Evolutionary conservation across 2,329 filamentous ascomycete genomes (phyloP).

Genomic region (Aspergillus nomiae): DNA sequence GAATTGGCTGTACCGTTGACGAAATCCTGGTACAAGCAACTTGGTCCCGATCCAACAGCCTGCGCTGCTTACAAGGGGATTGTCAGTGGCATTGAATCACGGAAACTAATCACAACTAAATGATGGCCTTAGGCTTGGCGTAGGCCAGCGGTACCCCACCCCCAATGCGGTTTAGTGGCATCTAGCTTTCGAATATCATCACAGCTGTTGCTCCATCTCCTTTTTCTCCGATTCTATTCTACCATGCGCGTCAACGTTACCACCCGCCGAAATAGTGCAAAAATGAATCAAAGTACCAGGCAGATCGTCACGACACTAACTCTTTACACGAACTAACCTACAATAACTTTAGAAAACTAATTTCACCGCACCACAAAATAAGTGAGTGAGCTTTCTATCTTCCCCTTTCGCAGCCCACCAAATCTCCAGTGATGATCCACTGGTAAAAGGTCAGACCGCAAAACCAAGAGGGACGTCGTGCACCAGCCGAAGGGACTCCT

Average conservation of each 20-base stretch:
- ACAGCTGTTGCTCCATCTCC: not conserved
- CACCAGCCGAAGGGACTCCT: conserved; percentile 3
- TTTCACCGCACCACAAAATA: not conserved
- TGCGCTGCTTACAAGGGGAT: not conserved
- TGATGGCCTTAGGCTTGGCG: conserved; percentile 6
- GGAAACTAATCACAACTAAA: conserved; percentile 1
- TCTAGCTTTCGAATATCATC: not conserved
- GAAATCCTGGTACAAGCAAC: not conserved
- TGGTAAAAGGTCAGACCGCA: conserved; percentile 52
- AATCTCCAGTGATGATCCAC: conserved; percentile 46
- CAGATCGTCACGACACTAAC: not conserved
- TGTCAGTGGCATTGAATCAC: not conserved
- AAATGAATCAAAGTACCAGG: not conserved
- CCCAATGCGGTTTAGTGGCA: conserved; percentile 27
- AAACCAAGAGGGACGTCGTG: conserved; percentile 6
- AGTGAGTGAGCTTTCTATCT: not conserved
- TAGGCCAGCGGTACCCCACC: conserved; percentile 18
- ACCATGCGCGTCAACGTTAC: not conserved
- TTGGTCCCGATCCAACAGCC: not conserved
- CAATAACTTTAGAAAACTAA: not conserved
- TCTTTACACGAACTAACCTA: not conserved
- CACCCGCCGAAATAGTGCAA: not conserved
- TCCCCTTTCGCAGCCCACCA: not conserved
- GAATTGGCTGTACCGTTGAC: not conserved
- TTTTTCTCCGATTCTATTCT: conserved; percentile 6